Conservation (phyloP, 2,329 filamentous ascomycete genomes). For the Fusarium fracticaudum region DNA sequence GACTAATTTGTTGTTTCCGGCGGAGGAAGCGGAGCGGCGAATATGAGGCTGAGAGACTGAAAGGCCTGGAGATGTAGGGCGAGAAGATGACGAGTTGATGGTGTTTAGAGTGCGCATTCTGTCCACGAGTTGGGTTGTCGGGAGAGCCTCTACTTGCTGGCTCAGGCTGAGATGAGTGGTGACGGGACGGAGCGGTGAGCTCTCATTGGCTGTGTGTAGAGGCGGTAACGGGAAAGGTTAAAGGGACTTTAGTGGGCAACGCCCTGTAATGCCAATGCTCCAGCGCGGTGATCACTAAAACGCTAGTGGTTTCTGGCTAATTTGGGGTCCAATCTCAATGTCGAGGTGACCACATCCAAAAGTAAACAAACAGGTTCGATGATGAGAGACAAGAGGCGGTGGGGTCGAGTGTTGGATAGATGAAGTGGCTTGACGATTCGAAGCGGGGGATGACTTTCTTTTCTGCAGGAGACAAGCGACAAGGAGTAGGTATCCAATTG, state of each 20-base stretch:
- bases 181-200: conserved; percentile 17
- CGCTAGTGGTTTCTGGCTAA: conserved; percentile 21
- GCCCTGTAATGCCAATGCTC: background rate
- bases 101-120: conserved; percentile 44
- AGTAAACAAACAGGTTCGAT: conserved; percentile 30
- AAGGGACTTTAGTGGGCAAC: conserved; percentile 23
- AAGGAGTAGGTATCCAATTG: background rate
- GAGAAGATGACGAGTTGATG: conserved; percentile 41
- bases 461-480: conserved; percentile 1
- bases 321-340: conserved; percentile 18
- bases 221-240: conserved; percentile 29
- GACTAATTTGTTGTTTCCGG: conserved; percentile 19
- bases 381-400: conserved; percentile 26
- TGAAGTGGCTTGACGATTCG: conserved; percentile 14
- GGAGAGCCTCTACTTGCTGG: conserved; percentile 26
- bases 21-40: conserved; percentile 21
- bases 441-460: conserved; percentile 12
- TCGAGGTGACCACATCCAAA: conserved; percentile 22
- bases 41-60: conserved; percentile 14
- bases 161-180: conserved; percentile 28
- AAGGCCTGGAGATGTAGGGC: conserved; percentile 24
- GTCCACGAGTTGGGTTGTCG: conserved; percentile 29
- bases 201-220: conserved; percentile 34
- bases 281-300: conserved; percentile 23
- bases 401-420: conserved; percentile 18